Conservation (phyloP, 2,329 filamentous ascomycete species). For the Pyricularia grisea region DNA sequence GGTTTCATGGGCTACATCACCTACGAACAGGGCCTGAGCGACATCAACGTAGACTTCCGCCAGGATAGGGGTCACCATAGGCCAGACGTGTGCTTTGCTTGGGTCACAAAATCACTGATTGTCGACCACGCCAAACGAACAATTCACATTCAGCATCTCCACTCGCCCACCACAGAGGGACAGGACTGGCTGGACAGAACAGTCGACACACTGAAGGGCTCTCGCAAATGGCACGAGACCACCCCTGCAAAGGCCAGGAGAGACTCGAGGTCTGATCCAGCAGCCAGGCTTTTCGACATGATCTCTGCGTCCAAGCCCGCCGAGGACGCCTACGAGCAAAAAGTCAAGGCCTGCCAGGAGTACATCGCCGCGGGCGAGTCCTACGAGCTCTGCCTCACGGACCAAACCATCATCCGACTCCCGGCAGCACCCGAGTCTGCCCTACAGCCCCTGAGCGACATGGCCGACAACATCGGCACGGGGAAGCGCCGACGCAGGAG, state of each 20-base stretch:
- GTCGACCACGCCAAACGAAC: slow-evolving; percentile 58
- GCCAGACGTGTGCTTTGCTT: slow-evolving; percentile 67
- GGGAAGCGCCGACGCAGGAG: slow-evolving; percentile 2
- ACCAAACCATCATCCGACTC: slow-evolving; percentile 52
- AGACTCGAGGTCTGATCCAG: neutral
- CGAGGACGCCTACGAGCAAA: slow-evolving; percentile 47
- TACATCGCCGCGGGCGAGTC: slow-evolving; percentile 69
- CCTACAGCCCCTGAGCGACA: slow-evolving; percentile 8
- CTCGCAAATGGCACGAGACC: slow-evolving; percentile 17
- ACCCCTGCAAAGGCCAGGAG: neutral
- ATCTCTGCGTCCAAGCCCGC: slow-evolving; percentile 29
- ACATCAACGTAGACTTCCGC: slow-evolving; percentile 35
- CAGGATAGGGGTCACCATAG: slow-evolving; percentile 27
- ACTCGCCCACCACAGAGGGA: slow-evolving; percentile 19
- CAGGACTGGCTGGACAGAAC: slow-evolving; percentile 35
- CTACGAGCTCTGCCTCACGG: slow-evolving; percentile 79
- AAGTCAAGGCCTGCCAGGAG: slow-evolving; percentile 61
- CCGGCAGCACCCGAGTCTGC: neutral
- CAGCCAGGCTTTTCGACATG: neutral
- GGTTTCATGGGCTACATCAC: slow-evolving; percentile 79
- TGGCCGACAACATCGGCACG: neutral
- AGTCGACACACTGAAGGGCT: slow-evolving; percentile 17
- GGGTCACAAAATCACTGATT: slow-evolving; percentile 69
- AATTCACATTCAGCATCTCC: slow-evolving; percentile 61
- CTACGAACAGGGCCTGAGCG: slow-evolving; percentile 70